These are phyloP conservation scores for Phytophthora capsici DNA, from an alignment of 352 stramenopile species.

Conservation along the genomic window DNA sequence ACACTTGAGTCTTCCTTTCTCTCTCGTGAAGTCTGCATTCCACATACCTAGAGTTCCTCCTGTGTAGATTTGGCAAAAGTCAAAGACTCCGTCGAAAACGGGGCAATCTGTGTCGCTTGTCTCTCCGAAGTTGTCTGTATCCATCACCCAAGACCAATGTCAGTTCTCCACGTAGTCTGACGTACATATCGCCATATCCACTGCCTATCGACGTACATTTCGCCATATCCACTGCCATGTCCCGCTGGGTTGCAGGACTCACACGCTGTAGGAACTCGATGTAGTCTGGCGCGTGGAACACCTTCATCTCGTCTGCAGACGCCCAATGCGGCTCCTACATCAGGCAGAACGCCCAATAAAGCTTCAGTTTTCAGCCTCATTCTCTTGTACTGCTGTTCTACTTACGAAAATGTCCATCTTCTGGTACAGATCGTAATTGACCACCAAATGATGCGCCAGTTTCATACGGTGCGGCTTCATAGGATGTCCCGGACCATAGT, in stretches of 20 bases:
- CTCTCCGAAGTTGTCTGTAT: slow-evolving; percentile 95
- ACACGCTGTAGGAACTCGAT: slow-evolving; percentile 97
- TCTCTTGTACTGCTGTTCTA: neutral
- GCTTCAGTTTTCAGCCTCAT: neutral
- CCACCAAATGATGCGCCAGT: slow-evolving; percentile 97
- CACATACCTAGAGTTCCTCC: slow-evolving; percentile 90
- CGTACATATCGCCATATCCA: slow-evolving; percentile 79
- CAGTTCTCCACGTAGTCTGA: neutral
- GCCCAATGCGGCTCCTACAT: slow-evolving; percentile 78
- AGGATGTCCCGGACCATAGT: slow-evolving; percentile 95
- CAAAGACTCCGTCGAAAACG: slow-evolving; percentile 98
- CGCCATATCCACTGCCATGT: slow-evolving; percentile 68
- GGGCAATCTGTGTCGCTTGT: slow-evolving; percentile 95
- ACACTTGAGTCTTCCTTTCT: neutral
- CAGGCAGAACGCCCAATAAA: neutral
- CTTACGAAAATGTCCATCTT: slow-evolving; percentile 98
- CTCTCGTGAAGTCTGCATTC: neutral
- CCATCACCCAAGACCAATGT: neutral
- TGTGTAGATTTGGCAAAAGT: slow-evolving; percentile 98
- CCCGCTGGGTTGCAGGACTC: slow-evolving; percentile 93
- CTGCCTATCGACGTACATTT: slow-evolving; percentile 61
- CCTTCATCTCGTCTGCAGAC: slow-evolving; percentile 93
- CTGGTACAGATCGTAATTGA: slow-evolving; percentile 97
- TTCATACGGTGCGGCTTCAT: slow-evolving; percentile 98
- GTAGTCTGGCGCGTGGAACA: slow-evolving; percentile 98